phyloP scores from a whole-genome alignment of 352 stramenopile genomes.

The Globisporangium solare region DNA sequence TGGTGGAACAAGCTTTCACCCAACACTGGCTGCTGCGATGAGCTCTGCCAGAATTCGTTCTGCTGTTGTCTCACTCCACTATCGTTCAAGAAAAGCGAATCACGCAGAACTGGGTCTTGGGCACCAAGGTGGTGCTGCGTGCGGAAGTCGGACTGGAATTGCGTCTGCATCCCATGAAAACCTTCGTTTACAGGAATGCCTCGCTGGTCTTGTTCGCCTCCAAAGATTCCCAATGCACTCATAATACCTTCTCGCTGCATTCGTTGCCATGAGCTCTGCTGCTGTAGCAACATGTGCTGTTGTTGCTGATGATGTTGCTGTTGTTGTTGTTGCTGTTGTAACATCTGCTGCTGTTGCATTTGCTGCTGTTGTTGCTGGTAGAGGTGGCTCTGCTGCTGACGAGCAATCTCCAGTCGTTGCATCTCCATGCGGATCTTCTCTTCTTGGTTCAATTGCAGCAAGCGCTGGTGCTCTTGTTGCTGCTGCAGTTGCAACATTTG shows the following conservation, averaged over 20 bases:
- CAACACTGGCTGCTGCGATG: conserved; percentile 3
- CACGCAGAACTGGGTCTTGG: conserved; percentile 18
- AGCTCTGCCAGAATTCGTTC: conserved; percentile 16
- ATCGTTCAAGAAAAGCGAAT: conserved; percentile 29
- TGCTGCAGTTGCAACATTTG: conserved; percentile 60
- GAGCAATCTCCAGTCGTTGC: conserved; percentile 68
- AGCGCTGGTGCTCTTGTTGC: conserved; percentile 64
- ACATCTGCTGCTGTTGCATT: conserved; percentile 31
- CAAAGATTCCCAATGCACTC: conserved; percentile 71
- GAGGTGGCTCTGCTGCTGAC: conserved; percentile 60
- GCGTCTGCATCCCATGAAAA: conserved; percentile 37
- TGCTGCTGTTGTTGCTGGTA: conserved; percentile 52
- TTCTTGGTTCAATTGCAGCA: conserved; percentile 63
- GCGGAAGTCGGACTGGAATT: conserved; percentile 51
- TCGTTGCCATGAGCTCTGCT: conserved; percentile 74
- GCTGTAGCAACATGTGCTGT: conserved; percentile 64
- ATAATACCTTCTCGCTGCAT: conserved; percentile 76
- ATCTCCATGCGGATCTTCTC: conserved; percentile 83
- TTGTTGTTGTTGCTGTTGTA: conserved; percentile 38
- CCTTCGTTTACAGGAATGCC: conserved; percentile 21
- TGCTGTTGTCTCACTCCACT: conserved; percentile 9
- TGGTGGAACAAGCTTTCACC: conserved; percentile 4
- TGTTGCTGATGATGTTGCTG: conserved; percentile 60
- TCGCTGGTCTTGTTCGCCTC: conserved; percentile 22
- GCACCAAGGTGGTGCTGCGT: conserved; percentile 30